Base-by-base conservation (phyloP, 2,329 filamentous ascomycete species). In the Pestalotiopsis sp. region DNA sequence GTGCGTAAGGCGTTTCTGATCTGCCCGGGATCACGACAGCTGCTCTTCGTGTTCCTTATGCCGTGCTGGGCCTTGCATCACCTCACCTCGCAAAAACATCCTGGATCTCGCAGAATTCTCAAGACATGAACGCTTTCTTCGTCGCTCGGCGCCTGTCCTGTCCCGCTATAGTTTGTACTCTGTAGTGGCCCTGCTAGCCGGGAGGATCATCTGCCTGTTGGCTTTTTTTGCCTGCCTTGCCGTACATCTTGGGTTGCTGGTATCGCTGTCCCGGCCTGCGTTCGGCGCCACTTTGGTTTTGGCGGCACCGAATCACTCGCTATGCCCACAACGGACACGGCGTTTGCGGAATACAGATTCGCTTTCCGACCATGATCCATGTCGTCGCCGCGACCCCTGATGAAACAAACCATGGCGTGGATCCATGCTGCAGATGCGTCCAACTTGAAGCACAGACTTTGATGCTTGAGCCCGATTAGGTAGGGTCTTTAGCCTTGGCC, bases 391-490 rank as follows among this genome's bases (percentile, higher is more conserved):
- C 41, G 31, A 66, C 64, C 64, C 64, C 55, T 59, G 64, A 66
- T 66, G 64, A 66, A 66, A 66, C 64, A 66, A 45, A 60, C 64
- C 55, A 66, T 66, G 64, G 64, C 39, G 64, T 66, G 64, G 52
- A 66, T 60, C 64, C 55, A 66, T 66, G 64, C 64, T 41, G 55
- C 64, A 65, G 45, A 66, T 23, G 49, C 52, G 31, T 41, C 63
- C 63, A 60, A 39, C 52, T 31, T 23, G 52, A 60, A 66, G 64
- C 64, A 66, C 64, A 60, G 64, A 66, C 64, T n/a, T 60, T 66
- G 64, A 58, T 49, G 59, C 59, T 62, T 52, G 38, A 13, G 20
- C 61, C 20, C 61, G 61, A 64, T 38, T 62, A 39, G 59, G 27
- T 39, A 39, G 36, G 27, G 27, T 62, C 25, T 20, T 31, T 31